Base-by-base conservation (phyloP, 257 asterid species). In the Leptodermis oblonga region DNA sequence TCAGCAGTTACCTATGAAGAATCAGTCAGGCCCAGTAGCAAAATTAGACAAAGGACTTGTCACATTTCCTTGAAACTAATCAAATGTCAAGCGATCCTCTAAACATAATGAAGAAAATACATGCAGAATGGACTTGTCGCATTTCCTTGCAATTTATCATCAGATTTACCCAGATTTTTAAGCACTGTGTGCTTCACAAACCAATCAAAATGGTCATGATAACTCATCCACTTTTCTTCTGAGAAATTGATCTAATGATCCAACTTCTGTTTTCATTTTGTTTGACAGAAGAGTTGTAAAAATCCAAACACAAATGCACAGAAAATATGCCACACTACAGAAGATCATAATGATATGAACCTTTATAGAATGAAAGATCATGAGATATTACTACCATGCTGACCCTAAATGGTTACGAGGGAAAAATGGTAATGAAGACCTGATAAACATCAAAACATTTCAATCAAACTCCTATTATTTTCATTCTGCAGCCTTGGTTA, bases 1-100 rank as follows among this genome's bases (percentile, higher is more conserved):
- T 87, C 99, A 70, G 99, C 99, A 39, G 97, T 94, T 70, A 87
- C 97, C 99, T 91, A 82, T 26, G 43, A 41, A 41, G 65, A 76
- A 18, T 55, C 52, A 45, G n/a, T n/a, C n/a, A n/a, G n/a, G n/a
- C n/a, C 7, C n/a, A 7, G 5, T 31, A 33, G 55, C n/a, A n/a
- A 48, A 36, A 31, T 48, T 17, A 33, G 60, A 67, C 51, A 67
- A 28, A 65, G n/a, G n/a, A n/a, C n/a, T n/a, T n/a, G n/a, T n/a
- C n/a, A n/a, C 84, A 79, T 93, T 97, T 69, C 97, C 98, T 62
- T 95, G 97, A 73, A 93, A 95, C 63, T 30, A 15, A 4, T 58
- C 22, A 59, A 9, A 59, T 15, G n/a, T 59, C 42, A 59, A 18
- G 6, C 7, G 26, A 60, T 60, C 28, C 65, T 18, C n/a, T 7